These are phyloP conservation scores for Dipteronia sinensis DNA, from an alignment of 345 rosid species.

Conservation along the genomic window DNA sequence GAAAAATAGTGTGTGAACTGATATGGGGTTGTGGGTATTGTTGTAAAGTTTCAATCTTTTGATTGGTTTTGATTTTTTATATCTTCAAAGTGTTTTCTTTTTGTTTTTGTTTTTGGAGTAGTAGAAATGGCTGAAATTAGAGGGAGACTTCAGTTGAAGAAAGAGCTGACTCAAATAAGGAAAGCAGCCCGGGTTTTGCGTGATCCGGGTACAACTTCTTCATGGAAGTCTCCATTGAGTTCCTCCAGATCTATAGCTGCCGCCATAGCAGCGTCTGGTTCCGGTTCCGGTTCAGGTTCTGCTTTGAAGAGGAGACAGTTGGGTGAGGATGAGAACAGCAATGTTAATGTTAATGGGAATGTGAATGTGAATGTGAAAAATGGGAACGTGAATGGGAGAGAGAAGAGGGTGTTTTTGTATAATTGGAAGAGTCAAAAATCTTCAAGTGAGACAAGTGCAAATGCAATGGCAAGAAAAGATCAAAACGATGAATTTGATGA, in stretches of 20 bases:
- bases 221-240: slow-evolving; percentile 74
- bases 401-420: slow-evolving; percentile 67
- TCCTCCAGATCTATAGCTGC: slow-evolving; percentile 70
- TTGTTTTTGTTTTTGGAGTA: slow-evolving; percentile 10
- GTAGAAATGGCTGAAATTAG: slow-evolving; percentile 56
- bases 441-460: slow-evolving; percentile 51
- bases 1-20: slow-evolving; percentile 1
- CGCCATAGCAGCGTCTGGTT: slow-evolving; percentile 21
- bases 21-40: slow-evolving; percentile 16
- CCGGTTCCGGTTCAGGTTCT: slow-evolving; percentile 9
- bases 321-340: slow-evolving; percentile 13
- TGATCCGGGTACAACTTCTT: slow-evolving; percentile 90
- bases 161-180: slow-evolving; percentile 87
- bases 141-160: slow-evolving; percentile 76
- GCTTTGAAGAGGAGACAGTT: slow-evolving; percentile 12
- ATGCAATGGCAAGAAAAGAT: slow-evolving; percentile 34
- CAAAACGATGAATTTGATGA: slow-evolving; percentile 12
- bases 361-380: not conserved
- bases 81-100: slow-evolving; percentile 8
- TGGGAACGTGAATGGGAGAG: slow-evolving; percentile 37
- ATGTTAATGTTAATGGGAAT: slow-evolving; percentile 20
- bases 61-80: not conserved
- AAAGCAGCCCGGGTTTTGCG: slow-evolving; percentile 85
- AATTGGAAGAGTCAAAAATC: slow-evolving; percentile 80
- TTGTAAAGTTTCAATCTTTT: slow-evolving; percentile 4